Percentiles rank a stretch among this genome's conserved stretches.
These are phyloP conservation scores for Magnolia kwangsiensis DNA, from an alignment of 164 flowering plant genomes.

Conservation along the genomic window DNA sequence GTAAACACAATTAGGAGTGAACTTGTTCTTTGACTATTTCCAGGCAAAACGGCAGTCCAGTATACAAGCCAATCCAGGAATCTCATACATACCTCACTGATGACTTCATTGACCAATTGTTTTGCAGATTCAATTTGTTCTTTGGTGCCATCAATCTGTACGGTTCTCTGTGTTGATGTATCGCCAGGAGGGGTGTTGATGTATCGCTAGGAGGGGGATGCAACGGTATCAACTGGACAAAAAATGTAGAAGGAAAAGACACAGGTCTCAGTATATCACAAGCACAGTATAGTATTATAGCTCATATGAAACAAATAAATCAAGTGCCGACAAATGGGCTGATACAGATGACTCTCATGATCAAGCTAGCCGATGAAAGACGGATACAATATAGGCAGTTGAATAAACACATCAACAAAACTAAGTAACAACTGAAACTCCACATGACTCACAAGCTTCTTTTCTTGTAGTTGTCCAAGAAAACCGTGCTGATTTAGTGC, in stretches of 20 bases:
- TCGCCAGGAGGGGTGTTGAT: conserved; percentile 98
- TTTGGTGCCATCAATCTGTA: conserved; percentile 68
- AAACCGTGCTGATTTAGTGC: conserved; percentile 37
- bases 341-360: no score
- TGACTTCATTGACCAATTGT: conserved; percentile 23
- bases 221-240: conserved; percentile 67
- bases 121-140: conserved; percentile 85
- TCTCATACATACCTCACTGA: no score
- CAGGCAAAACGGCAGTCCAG: no score
- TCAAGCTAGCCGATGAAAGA: not conserved
- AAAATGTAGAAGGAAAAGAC: not conserved
- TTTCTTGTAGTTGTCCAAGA: conserved; percentile 35
- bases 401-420: not conserved
- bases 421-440: not conserved
- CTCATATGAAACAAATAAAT: no score
- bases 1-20: conserved; percentile 20
- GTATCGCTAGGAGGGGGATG: no score
- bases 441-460: conserved; percentile 33
- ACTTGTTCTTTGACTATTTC: no score
- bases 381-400: not conserved
- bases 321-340: no score
- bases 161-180: conserved; percentile 59
- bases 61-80: no score
- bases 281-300: not conserved
- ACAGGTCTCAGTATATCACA: not conserved